Evolutionary conservation across 2,329 filamentous ascomycete species (phyloP).

Genomic region (Pestalotiopsis sp.): DNA sequence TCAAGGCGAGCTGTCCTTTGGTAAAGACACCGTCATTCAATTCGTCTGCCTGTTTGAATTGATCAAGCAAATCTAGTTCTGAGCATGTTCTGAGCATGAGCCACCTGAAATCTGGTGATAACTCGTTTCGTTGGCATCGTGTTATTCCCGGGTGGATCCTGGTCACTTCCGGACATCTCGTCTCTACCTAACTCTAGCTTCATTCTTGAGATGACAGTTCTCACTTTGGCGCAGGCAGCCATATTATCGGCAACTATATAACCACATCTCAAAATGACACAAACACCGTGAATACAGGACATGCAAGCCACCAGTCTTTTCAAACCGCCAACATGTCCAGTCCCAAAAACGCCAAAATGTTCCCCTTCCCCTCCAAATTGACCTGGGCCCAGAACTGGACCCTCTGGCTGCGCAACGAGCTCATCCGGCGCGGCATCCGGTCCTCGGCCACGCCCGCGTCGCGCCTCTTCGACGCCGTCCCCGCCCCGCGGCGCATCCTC

Average conservation of each 20-base stretch:
- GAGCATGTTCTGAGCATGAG: not conserved
- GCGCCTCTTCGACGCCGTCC: not conserved
- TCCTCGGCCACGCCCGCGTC: not conserved
- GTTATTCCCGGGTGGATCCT: not conserved
- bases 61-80: not conserved
- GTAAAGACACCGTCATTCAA: not conserved
- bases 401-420: conserved; percentile 1
- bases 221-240: not conserved
- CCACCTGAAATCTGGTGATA: not conserved
- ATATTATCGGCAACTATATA: not conserved
- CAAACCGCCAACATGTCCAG: not conserved
- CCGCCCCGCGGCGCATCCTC: not conserved
- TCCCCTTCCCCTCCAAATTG: not conserved
- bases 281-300: not conserved
- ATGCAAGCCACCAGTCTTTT: not conserved
- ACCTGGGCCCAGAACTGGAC: not conserved
- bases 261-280: not conserved
- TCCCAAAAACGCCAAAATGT: not conserved
- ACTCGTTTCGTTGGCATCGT: not conserved
- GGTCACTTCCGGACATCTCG: not conserved
- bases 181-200: conserved; percentile 12
- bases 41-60: not conserved
- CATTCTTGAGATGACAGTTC: not conserved
- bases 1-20: not conserved
- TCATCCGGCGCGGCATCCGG: not conserved